Conservation (phyloP, 805 yeast genomes). For the Kodamaea nitidulidarum region DNA sequence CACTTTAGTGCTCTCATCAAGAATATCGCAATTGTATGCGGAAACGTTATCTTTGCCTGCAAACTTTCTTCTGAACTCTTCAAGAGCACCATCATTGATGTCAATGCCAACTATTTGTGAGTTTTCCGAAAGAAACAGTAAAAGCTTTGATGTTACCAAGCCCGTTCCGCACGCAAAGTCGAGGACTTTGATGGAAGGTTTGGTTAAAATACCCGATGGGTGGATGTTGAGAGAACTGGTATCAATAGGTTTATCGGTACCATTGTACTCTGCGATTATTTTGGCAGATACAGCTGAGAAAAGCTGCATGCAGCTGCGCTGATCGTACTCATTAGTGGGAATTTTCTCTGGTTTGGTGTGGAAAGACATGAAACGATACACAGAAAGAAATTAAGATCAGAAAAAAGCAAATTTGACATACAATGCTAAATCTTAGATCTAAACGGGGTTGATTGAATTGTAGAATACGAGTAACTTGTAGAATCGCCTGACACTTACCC, state of each 20-base stretch:
- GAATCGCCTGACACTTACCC: no score
- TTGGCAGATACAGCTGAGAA: constrained; percentile 17
- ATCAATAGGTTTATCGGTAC: constrained; percentile 6
- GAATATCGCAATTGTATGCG: constrained; percentile 22
- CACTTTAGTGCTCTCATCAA: constrained; percentile 17
- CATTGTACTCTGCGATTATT: constrained; percentile 9
- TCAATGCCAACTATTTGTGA: constrained; percentile 34
- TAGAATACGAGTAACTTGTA: no score
- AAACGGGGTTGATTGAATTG: no score
- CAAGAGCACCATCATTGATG: constrained; percentile 25
- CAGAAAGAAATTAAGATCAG: no score
- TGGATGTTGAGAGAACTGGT: constrained; percentile 1
- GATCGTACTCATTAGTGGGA: constrained; percentile 20
- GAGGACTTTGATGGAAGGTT: constrained; percentile 22
- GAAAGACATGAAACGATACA: background rate
- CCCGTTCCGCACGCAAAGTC: constrained; percentile 48
- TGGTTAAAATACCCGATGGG: constrained; percentile 13
- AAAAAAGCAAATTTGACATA: no score
- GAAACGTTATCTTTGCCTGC: constrained; percentile 5
- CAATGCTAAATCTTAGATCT: no score
- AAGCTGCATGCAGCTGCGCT: constrained; percentile 14
- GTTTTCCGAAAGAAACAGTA: constrained; percentile 23
- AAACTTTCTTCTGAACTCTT: constrained; percentile 11
- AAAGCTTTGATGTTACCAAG: constrained; percentile 26
- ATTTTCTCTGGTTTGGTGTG: background rate